A percentile compares a stretch with the other conserved stretches of the same genome.
Evolutionary conservation across 2,329 filamentous ascomycete species (phyloP).

Genomic region (Dryadomyces sulphureus): DNA sequence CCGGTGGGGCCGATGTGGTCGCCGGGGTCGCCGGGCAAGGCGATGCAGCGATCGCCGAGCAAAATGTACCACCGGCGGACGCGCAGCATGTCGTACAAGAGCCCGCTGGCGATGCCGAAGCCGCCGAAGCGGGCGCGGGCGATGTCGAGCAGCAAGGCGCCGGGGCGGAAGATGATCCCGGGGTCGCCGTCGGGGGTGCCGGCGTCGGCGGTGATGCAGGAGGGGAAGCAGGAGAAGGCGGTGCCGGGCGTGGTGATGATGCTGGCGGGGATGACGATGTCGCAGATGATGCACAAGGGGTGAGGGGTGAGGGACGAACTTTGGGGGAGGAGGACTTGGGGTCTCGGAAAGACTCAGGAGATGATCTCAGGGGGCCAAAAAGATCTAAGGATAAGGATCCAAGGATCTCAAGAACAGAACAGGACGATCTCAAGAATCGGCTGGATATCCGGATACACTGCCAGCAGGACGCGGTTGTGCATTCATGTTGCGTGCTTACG

Average conservation of each 20-base stretch:
- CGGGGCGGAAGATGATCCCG: neutral
- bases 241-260: slow-evolving; percentile 16
- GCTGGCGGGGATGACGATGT: slow-evolving; percentile 16
- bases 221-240: neutral
- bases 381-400: neutral
- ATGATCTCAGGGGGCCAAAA: no score
- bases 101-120: neutral
- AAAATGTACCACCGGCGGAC: slow-evolving; percentile 1
- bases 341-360: no score
- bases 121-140: neutral
- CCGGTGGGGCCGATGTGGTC: neutral
- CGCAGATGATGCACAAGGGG: slow-evolving; percentile 11
- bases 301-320: neutral
- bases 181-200: neutral
- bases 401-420: neutral
- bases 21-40: neutral
- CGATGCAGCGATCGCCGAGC: neutral
- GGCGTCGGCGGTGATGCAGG: neutral
- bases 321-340: no score
- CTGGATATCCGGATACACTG: neutral
- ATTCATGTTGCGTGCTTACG: neutral
- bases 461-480: neutral
- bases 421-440: neutral
- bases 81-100: slow-evolving; percentile 2
- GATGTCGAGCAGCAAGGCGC: no score